Conservation (phyloP, 129 eudicot species). For the Ambrosia trifida region DNA sequence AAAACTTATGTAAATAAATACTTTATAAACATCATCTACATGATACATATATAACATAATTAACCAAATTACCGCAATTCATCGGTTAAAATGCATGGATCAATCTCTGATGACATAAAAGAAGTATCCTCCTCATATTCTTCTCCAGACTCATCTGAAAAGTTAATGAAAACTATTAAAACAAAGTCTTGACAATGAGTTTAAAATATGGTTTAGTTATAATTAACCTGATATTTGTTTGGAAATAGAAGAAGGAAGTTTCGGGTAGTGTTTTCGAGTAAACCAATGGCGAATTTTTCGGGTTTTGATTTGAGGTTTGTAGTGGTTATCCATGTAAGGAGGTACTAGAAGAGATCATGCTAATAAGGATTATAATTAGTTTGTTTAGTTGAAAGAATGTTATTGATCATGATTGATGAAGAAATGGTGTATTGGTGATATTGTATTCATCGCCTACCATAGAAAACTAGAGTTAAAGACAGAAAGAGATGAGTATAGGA, state of each 20-base stretch:
- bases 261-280: constrained; percentile 41
- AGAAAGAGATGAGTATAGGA: constrained; percentile 39
- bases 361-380: background rate
- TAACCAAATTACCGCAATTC: constrained; percentile 51
- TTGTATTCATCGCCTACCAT: constrained; percentile 39
- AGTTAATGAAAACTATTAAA: constrained; percentile 4
- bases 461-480: background rate
- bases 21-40: constrained; percentile 19
- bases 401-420: background rate
- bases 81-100: constrained; percentile 44
- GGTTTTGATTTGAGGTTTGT: constrained; percentile 28
- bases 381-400: constrained; percentile 9
- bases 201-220: background rate
- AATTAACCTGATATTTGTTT: constrained; percentile 40
- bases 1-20: constrained; percentile 10
- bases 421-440: constrained; percentile 25
- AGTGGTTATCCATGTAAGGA: constrained; percentile 46
- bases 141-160: constrained; percentile 40
- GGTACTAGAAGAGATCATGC: constrained; percentile 10
- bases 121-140: constrained; percentile 46
- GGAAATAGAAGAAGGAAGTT: constrained; percentile 27
- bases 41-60: background rate
- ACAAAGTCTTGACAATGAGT: background rate
- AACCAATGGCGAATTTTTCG: constrained; percentile 46
- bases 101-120: constrained; percentile 42